These are phyloP conservation scores for Mycena olivaceomarginata DNA, from an alignment of 768 basidiomycete species.

Conservation along the genomic window DNA sequence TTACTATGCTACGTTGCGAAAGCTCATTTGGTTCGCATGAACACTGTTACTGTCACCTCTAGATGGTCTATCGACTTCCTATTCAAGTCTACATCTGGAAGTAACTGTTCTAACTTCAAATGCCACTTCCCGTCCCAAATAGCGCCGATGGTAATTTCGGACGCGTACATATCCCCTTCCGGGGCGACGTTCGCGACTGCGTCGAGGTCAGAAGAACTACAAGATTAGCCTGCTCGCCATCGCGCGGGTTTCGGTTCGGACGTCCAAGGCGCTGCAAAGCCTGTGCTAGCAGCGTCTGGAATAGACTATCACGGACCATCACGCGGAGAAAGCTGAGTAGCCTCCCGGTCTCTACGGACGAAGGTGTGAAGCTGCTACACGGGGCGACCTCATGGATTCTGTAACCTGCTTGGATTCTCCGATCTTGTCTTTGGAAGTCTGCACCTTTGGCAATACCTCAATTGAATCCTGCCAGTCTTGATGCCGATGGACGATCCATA, in stretches of 20 bases:
- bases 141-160: constrained; percentile 34
- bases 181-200: constrained; percentile 18
- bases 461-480: not conserved
- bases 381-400: constrained; percentile 38
- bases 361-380: constrained; percentile 32
- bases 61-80: constrained; percentile 29
- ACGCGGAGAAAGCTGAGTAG: constrained; percentile 26
- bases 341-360: constrained; percentile 37
- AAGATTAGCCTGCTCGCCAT: constrained; percentile 29
- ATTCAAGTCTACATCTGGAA: constrained; percentile 31
- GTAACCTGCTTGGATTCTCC: constrained; percentile 22
- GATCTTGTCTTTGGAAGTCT: constrained; percentile 26
- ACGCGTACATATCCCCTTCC: constrained; percentile 33
- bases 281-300: constrained; percentile 37
- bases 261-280: constrained; percentile 41
- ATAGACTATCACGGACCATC: constrained; percentile 44
- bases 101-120: constrained; percentile 18
- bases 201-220: constrained; percentile 25
- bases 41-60: constrained; percentile 11
- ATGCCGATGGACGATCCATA: constrained; percentile 25
- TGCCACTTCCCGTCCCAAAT: constrained; percentile 19
- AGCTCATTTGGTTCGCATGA: constrained; percentile 3
- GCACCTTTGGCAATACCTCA: not conserved
- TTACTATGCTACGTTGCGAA: constrained; percentile 5
- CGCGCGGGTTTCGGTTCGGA: constrained; percentile 39